These are phyloP conservation scores for Fraxinus pennsylvanica DNA, from an alignment of 257 asterid genomes.

Conservation along the genomic window DNA sequence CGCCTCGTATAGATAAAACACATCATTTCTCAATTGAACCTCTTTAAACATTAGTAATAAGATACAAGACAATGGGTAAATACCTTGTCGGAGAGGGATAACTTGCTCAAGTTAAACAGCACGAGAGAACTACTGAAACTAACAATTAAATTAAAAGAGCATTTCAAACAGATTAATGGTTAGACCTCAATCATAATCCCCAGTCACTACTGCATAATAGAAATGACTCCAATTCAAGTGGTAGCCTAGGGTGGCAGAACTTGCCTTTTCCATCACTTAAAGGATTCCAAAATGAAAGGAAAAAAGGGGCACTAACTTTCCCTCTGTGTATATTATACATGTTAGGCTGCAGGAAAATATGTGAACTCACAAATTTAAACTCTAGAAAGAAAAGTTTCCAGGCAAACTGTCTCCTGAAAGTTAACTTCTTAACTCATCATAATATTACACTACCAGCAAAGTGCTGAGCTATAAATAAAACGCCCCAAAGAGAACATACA, in stretches of 20 bases:
- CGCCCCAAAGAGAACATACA: neutral
- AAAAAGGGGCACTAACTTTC: neutral
- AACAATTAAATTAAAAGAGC: neutral
- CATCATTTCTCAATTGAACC: neutral
- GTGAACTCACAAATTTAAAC: constrained; percentile 13
- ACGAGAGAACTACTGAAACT: neutral
- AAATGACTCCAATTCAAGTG: neutral
- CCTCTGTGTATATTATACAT: neutral
- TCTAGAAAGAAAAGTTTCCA: constrained; percentile 7
- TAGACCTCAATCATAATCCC: neutral
- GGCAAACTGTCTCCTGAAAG: neutral
- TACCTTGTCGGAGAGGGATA: neutral
- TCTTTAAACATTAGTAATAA: neutral
- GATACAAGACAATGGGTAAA: neutral
- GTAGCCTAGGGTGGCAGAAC: neutral
- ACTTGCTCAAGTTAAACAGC: neutral
- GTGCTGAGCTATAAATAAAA: neutral
- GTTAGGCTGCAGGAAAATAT: neutral
- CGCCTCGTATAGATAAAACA: neutral
- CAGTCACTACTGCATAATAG: neutral
- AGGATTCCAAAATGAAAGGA: neutral
- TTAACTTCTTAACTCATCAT: neutral
- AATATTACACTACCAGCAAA: neutral
- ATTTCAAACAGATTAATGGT: neutral
- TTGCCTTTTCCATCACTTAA: neutral